phyloP scores from a whole-genome alignment of 208 protist genomes.

The Leishmania gerbilli region DNA sequence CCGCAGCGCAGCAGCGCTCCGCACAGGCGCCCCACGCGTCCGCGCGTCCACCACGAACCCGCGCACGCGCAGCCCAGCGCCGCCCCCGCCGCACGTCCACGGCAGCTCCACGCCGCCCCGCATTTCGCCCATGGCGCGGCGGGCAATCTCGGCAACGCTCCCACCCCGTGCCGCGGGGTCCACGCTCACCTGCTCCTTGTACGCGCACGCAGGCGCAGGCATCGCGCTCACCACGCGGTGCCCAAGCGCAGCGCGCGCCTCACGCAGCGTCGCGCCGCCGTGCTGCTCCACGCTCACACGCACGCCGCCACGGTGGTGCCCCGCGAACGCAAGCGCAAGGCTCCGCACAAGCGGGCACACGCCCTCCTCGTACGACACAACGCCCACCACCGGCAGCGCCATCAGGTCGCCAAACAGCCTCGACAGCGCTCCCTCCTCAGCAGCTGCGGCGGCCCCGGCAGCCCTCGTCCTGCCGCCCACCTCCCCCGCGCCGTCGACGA shows the following conservation, averaged over 20 bases:
- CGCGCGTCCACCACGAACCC: constrained; percentile 37
- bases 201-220: constrained; percentile 34
- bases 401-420: constrained; percentile 37
- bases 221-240: constrained; percentile 30
- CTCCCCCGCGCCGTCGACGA: not conserved
- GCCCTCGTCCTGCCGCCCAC: too few relatives aligned
- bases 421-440: constrained; percentile 12
- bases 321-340: constrained; percentile 42
- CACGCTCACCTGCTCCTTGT: not conserved
- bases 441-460: not conserved
- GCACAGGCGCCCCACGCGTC: constrained; percentile 13
- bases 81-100: constrained; percentile 15
- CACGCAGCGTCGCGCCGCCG: constrained; percentile 15
- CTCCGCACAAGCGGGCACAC: constrained; percentile 55
- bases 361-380: constrained; percentile 40
- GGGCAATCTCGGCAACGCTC: not conserved
- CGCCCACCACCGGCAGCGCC: constrained; percentile 40
- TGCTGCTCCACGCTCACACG: constrained; percentile 3
- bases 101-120: constrained; percentile 20
- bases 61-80: constrained; percentile 28
- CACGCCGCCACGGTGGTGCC: constrained; percentile 37
- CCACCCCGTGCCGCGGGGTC: not conserved
- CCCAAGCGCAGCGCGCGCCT: constrained; percentile 13
- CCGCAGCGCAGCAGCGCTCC: not conserved
- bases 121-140: not conserved